phyloP scores from a whole-genome alignment of 441 rosid genomes.

The Bocquillonia castaneifolia region DNA sequence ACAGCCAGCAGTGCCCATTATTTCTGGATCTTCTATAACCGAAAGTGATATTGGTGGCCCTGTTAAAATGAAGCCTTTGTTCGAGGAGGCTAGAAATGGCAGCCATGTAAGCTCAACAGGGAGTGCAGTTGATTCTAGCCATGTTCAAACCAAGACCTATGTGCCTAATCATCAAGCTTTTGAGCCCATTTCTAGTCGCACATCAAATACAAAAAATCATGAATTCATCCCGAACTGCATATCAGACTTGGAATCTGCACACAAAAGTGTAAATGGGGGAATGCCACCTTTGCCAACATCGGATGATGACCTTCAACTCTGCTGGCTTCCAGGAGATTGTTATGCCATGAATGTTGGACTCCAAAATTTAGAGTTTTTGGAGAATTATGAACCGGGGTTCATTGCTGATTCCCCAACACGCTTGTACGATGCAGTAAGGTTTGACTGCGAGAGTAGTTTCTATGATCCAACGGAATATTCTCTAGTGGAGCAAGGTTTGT shows the following conservation, averaged over 20 bases:
- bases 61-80: slow-evolving; percentile 31
- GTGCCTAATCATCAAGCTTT: slow-evolving; percentile 33
- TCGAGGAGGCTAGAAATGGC: slow-evolving; percentile 25
- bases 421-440: slow-evolving; percentile 47
- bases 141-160: slow-evolving; percentile 32
- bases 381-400: slow-evolving; percentile 35
- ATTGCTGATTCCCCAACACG: slow-evolving; percentile 44
- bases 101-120: slow-evolving; percentile 27
- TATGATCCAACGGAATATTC: slow-evolving; percentile 60
- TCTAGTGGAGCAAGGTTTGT: slow-evolving; percentile 57
- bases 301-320: slow-evolving; percentile 44
- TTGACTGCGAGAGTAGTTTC: slow-evolving; percentile 50
- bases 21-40: slow-evolving; percentile 31
- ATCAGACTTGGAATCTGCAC: slow-evolving; percentile 35
- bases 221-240: slow-evolving; percentile 32
- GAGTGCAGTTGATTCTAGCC: slow-evolving; percentile 25
- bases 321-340: slow-evolving; percentile 51
- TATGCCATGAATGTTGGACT: slow-evolving; percentile 45
- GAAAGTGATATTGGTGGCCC: slow-evolving; percentile 25
- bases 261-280: slow-evolving; percentile 36
- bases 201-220: slow-evolving; percentile 35
- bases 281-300: slow-evolving; percentile 30
- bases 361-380: slow-evolving; percentile 43
- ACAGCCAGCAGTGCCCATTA: slow-evolving; percentile 27
- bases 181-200: slow-evolving; percentile 32